Base-by-base conservation (phyloP, 352 stramenopile species). In the Globisporangium sylvaticum region DNA sequence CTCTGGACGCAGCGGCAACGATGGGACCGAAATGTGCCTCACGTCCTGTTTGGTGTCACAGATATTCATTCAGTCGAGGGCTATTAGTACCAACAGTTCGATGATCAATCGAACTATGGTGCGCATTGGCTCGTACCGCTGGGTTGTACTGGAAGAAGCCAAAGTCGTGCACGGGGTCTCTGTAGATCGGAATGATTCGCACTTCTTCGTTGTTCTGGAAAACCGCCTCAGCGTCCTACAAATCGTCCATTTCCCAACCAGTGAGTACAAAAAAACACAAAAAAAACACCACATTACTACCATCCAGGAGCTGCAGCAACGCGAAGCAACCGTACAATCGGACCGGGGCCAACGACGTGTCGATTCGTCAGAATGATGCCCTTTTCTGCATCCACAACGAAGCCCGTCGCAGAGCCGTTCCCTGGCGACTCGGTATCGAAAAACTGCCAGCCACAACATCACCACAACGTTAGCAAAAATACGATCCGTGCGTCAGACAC, bases 191-290 rank as follows among this genome's bases (percentile, higher is more conserved):
- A 53, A 91, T 85, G 46, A 97, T 82, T n/a, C 88, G 80, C 20
- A 98, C 87, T 78, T 98, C 92, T 68, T 98, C 93, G 68, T 98
- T 97, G 75, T 97, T 98, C 69, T 96, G 85, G 67, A 98, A 98
- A 24, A 97, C 84, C 1, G 90, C 91, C 59, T 98, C 91, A 0
- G 90, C 89, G 60, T 95, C 84, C 76, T 96, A 22, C 31, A 5
- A 61, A 73, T 7, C 34, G 18, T 39, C 25, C 29, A 62, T 56
- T 24, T 61, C 15, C 39, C 39, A 48, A 20, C 14, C 39, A 8
- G 39, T 48, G 4, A 48, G 15, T 48, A 48, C 4, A 3, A 48
- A 48, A n/a, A n/a, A n/a, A n/a, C n/a, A n/a, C n/a, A n/a, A n/a
- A n/a, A n/a, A n/a, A n/a, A 9, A 7, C 14, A 48, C 5, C 15